These are phyloP conservation scores for Fusarium ramigenum DNA, from an alignment of 2,329 filamentous ascomycete species.

Conservation along the genomic window DNA sequence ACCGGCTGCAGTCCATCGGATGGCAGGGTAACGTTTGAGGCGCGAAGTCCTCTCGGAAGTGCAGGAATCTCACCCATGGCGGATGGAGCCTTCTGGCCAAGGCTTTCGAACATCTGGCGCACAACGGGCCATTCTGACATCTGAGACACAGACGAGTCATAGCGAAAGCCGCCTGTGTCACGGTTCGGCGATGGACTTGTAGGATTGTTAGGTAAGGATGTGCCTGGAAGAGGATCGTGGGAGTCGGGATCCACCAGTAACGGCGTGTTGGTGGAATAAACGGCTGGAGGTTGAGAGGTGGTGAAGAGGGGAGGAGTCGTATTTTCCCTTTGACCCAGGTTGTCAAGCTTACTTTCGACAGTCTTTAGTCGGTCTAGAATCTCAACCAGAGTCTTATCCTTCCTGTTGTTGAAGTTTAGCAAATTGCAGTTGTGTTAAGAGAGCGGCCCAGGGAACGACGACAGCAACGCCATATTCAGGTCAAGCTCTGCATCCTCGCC, in stretches of 20 bases:
- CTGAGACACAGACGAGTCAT: conserved; percentile 40
- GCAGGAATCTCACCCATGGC: conserved; percentile 29
- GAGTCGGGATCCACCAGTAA: conserved; percentile 37
- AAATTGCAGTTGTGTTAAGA: neutral
- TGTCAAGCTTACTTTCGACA: conserved; percentile 66
- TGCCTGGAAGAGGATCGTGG: conserved; percentile 32
- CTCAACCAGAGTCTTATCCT: conserved; percentile 70
- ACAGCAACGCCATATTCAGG: neutral
- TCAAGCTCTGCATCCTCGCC: conserved; percentile 15
- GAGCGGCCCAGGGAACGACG: conserved; percentile 8
- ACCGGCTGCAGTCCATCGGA: conserved; percentile 37
- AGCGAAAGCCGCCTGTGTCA: conserved; percentile 40
- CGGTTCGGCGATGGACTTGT: conserved; percentile 28
- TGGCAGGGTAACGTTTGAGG: conserved; percentile 32
- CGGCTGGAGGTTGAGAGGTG: conserved; percentile 32
- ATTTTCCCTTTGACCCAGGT: conserved; percentile 42
- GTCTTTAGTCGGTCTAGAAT: conserved; percentile 65
- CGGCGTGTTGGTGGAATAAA: conserved; percentile 33
- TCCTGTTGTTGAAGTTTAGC: conserved; percentile 52
- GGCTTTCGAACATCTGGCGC: conserved; percentile 39
- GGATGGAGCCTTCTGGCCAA: conserved; percentile 38
- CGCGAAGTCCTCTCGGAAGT: conserved; percentile 35
- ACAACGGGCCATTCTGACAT: conserved; percentile 42
- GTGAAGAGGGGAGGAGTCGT: conserved; percentile 28
- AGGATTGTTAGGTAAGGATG: conserved; percentile 29